Evolutionary conservation across 495 filamentous ascomycete genomes (phyloP).

Genomic region (Penicillium mononematosum): DNA sequence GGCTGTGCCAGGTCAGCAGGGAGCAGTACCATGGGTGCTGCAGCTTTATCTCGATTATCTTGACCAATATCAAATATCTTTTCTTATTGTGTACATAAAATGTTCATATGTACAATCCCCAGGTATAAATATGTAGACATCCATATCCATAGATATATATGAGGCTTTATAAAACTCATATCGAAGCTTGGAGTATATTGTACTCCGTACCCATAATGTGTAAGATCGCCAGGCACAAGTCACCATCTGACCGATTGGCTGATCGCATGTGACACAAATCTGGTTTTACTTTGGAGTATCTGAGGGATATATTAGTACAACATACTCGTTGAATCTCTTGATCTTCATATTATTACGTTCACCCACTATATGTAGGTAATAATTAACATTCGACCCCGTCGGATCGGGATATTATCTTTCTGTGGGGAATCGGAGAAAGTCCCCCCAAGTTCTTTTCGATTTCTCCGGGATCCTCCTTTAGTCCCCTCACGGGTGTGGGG

Average conservation of each 20-base stretch:
- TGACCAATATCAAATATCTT: background rate
- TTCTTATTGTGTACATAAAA: too few species aligned
- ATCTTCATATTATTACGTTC: too few species aligned
- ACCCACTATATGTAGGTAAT: too few species aligned
- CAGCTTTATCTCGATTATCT: background rate
- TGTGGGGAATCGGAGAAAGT: constrained; percentile 23
- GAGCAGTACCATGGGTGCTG: background rate
- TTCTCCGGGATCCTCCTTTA: constrained; percentile 7
- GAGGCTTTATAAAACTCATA: background rate
- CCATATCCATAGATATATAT: too few species aligned
- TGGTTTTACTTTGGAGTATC: background rate
- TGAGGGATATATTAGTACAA: constrained; percentile 1
- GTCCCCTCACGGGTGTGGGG: constrained; percentile 10
- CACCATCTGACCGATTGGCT: background rate
- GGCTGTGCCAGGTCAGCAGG: constrained; percentile 7
- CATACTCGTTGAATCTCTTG: too few species aligned
- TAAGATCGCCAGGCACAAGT: constrained; percentile 12
- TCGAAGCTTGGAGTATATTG: background rate
- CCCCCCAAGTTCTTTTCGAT: constrained; percentile 8
- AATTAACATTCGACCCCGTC: too few species aligned
- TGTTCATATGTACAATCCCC: too few species aligned
- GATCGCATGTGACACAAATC: constrained; percentile 8
- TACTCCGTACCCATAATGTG: background rate
- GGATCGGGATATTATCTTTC: background rate
- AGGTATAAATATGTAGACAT: too few species aligned